A percentile compares a stretch with the other conserved stretches of the same genome.
phyloP scores from a whole-genome alignment of 2,329 filamentous ascomycete species.

The Fusarium sarcochroum region DNA sequence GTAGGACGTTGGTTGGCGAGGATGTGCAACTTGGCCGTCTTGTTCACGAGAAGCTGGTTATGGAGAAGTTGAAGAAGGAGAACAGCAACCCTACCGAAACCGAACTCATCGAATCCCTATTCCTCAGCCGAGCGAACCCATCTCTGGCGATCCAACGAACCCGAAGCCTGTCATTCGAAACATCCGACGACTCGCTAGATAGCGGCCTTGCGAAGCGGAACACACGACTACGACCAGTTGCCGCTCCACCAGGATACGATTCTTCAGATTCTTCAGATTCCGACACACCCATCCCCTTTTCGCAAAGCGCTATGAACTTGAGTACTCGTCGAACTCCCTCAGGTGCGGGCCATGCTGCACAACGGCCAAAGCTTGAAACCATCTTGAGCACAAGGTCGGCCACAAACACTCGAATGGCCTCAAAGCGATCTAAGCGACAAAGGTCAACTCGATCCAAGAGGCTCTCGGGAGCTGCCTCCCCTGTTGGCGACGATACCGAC shows the following conservation, averaged over 20 bases:
- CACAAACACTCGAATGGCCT: slow-evolving; percentile 48
- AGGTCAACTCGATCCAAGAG: slow-evolving; percentile 51
- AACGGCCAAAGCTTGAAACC: slow-evolving; percentile 62
- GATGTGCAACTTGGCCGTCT: slow-evolving; percentile 60
- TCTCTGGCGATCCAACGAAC: slow-evolving; percentile 53
- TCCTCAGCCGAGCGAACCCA: slow-evolving; percentile 52
- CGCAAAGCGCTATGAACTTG: slow-evolving; percentile 42
- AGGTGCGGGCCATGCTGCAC: slow-evolving; percentile 53
- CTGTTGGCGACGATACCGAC: slow-evolving; percentile 57
- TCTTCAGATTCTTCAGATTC: slow-evolving; percentile 55
- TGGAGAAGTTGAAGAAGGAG: slow-evolving; percentile 61
- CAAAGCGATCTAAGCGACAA: slow-evolving; percentile 50
- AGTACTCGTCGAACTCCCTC: slow-evolving; percentile 46
- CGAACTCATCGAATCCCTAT: slow-evolving; percentile 61
- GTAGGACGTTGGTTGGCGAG: slow-evolving; percentile 59
- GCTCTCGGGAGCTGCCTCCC: slow-evolving; percentile 52
- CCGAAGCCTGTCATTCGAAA: slow-evolving; percentile 57
- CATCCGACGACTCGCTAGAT: slow-evolving; percentile 54
- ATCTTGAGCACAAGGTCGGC: slow-evolving; percentile 60
- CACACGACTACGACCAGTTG: slow-evolving; percentile 48
- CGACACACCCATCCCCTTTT: slow-evolving; percentile 43
- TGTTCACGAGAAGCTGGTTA: slow-evolving; percentile 61
- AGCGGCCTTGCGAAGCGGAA: slow-evolving; percentile 48
- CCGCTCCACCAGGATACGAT: slow-evolving; percentile 50
- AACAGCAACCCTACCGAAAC: slow-evolving; percentile 58